Base-by-base conservation (phyloP, 305 asterid genomes). In the Lippia alba region DNA sequence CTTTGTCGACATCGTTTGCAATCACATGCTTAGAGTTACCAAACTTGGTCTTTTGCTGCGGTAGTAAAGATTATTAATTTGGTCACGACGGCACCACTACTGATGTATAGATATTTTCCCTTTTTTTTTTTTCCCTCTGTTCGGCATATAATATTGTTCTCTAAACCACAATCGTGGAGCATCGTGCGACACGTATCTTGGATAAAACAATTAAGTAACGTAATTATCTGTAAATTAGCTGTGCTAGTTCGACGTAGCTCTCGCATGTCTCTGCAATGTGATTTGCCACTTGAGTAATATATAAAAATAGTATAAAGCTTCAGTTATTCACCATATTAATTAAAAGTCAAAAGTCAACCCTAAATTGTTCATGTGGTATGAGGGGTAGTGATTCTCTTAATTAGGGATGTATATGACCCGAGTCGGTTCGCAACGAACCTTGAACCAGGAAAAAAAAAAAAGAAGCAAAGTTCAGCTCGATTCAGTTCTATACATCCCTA, bases 181-280 rank as follows among this genome's bases (percentile, higher is more conserved):
- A 57, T 33, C 70, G 54, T 72, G 76, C 66, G 67, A 74, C 74
- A 63, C 66, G 65, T 76, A 54, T 46, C 49, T 20, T 72, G 30
- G 61, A 33, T 44, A 67, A 56, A 56, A 12, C n/a, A 8, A 36
- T 71, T 62, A 56, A 18, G 63, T 32, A 36, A 60, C 49, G 9
- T 36, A 65, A 48, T 66, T 30, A 69, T 68, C 34, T 49, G 30
- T 16, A 19, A 15, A 78, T 30, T 68, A 73, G 76, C 78, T 73
- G 75, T 70, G 49, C 12, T 61, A 34, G 41, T 51, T 44, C 70
- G 61, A 67, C 36, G 8, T 75, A 12, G 54, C 16, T 18, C 8
- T 68, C 20, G n/a, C 66, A 67, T 75, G 56, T 40, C 39, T 53
- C 54, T 57, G 12, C 59, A 6, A 18, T 16, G 14, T 55, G n/a